A percentile compares a stretch with the other conserved stretches of the same genome.
phyloP scores from a whole-genome alignment of 768 basidiomycete species.

The Sporobolomyces phaffii region DNA sequence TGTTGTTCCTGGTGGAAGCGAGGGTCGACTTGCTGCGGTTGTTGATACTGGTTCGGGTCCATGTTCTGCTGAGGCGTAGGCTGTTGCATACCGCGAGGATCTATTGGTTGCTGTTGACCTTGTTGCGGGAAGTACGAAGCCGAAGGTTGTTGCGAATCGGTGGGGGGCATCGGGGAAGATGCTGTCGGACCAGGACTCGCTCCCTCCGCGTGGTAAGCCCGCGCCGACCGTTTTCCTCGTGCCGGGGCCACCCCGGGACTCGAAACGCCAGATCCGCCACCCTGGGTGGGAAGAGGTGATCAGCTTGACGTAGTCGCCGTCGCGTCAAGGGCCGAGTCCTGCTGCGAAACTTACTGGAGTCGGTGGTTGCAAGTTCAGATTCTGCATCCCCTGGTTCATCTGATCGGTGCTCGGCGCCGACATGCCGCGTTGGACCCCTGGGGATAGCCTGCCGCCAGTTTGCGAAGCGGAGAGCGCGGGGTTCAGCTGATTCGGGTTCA shows the following conservation, averaged over 20 bases:
- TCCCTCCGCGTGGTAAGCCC: constrained; percentile 41
- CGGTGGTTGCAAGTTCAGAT: constrained; percentile 2
- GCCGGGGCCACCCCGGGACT: constrained; percentile 10
- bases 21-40: constrained; percentile 5
- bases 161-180: constrained; percentile 11
- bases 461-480: neutral
- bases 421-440: neutral
- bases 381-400: constrained; percentile 6
- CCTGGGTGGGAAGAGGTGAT: neutral
- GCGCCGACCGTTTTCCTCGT: constrained; percentile 35
- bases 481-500: neutral
- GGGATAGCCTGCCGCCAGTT: neutral
- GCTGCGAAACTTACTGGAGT: constrained; percentile 2
- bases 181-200: constrained; percentile 1
- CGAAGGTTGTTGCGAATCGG: constrained; percentile 27
- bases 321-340: too few relatives aligned
- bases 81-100: constrained; percentile 6
- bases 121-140: constrained; percentile 36
- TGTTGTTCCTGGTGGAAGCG: constrained; percentile 11
- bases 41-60: constrained; percentile 27
- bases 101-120: constrained; percentile 13
- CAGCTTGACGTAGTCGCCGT: too few relatives aligned
- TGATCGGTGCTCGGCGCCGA: constrained; percentile 4
- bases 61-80: constrained; percentile 22
- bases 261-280: neutral